Evolutionary conservation across 306 rosid species (phyloP), one percentile per base, ranked within the genome.

Genomic region (Citrullus colocynthis): DNA sequence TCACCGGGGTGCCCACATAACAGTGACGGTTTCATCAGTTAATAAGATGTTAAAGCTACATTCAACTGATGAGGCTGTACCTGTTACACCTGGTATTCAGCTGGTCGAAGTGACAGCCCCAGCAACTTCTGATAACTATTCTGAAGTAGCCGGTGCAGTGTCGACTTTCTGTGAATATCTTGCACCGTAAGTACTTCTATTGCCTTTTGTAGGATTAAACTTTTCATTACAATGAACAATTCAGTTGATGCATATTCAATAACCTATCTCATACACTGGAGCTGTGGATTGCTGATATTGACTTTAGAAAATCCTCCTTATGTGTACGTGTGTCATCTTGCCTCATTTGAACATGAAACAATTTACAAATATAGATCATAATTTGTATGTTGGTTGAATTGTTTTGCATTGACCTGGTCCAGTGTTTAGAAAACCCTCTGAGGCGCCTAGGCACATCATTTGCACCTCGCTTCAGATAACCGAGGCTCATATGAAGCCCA

Each of bases 91-190:
- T 28, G 93, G 99, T 79, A 90, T 92, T 64, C 98, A 95, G 83
- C 58, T 95, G 63, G 99, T 95, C n/a, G 93, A 90, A 90, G 97
- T 95, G 76, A 95, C 97, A 34, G 96, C 97, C 15, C 98, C 98
- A 42, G 97, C 97, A 72, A 30, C 96, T 51, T 85, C 93, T 34
- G 97, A 95, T 78, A 95, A 81, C 83, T 92, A 89, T 57, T 45
- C 88, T 34, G 97, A 92, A 81, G 91, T 90, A 83, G 96, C 80
- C 32, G 74, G 91, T 5, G 92, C 93, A 17, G 63, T 95, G 80
- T 86, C 97, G 41, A 90, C 92, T 77, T 95, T 95, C 71, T 92
- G 97, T 15, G 99, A 95, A 89, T 86, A 92, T 88, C 97, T 95
- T 88, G 97, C 98, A 58, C 97, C 98, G 97, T 95, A 86, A 89